Base-by-base conservation (phyloP, 371 early-diverging fungal species). In the Mortierella sp. region DNA sequence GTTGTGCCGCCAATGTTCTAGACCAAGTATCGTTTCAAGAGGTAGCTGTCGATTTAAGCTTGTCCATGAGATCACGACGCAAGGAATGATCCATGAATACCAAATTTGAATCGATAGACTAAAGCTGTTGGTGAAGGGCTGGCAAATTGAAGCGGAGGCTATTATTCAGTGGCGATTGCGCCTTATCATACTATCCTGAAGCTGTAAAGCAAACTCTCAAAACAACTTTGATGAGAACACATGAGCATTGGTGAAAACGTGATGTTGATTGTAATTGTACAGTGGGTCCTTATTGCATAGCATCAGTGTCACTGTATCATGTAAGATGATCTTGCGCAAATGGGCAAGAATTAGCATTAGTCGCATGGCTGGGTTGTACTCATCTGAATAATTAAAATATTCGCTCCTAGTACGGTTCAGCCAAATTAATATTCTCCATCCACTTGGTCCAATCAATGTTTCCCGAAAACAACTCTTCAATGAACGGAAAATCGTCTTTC, bases 371-470 rank as follows among this genome's bases (percentile, higher is more conserved):
- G 66, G 58, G 58, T 45, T 31, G 29, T 26, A 56, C 32, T 43
- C 66, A 3, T 13, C 23, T 15, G 58, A 58, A 45, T 45, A 40
- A 17, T 7, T 31, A 29, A 62, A n/a, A 40, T 13, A 26, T 3
- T 34, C 10, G 67, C 10, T n/a, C n/a, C n/a, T n/a, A n/a, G n/a
- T n/a, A n/a, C 69, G n/a, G 29, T 35, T 57, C n/a, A 15, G 2
- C 43, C 43, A 34, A 26, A 51, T 64, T 70, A 26, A 64, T 70
- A n/a, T 70, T 70, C 26, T 64, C 64, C 6, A 70, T 64, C 64
- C 64, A 64, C 8, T 31, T 56, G 19, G 28, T 23, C 70, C 70
- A 70, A 40, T 70, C 70, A 2, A 1, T 3, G 2, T 45, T 32
- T 2, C 49, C 32, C n/a, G 57, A 61, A 23, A 40, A 68, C 19